Percentiles rank a stretch among this genome's conserved stretches.
These are phyloP conservation scores for Aristolochia contorta DNA, from an alignment of 164 flowering plant genomes.

Conservation along the genomic window DNA sequence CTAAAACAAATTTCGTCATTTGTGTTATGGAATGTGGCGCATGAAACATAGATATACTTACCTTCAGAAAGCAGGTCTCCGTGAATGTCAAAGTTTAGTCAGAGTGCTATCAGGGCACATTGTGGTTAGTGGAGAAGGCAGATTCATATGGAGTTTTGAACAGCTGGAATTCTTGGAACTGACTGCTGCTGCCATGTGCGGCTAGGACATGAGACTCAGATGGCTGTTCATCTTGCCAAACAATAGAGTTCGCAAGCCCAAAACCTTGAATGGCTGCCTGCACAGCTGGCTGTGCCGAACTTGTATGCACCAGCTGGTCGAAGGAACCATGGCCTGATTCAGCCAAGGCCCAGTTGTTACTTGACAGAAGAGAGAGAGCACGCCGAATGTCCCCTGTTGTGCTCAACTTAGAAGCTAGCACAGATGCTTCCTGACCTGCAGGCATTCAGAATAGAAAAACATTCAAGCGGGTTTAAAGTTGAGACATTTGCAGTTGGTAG, in stretches of 20 bases:
- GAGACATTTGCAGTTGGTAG: background rate
- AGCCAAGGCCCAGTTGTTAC: conserved; percentile 34
- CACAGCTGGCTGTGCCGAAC: conserved; percentile 18
- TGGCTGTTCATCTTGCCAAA: conserved; percentile 29
- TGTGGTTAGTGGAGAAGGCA: conserved; percentile 24
- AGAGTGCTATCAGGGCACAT: conserved; percentile 18
- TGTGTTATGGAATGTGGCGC: background rate
- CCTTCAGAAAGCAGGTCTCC: background rate
- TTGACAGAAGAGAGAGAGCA: conserved; percentile 99
- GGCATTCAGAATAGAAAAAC: background rate
- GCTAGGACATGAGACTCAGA: conserved; percentile 17
- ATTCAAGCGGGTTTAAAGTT: background rate
- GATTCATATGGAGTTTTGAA: conserved; percentile 37
- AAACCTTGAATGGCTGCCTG: conserved; percentile 23
- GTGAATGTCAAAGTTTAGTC: background rate
- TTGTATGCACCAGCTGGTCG: conserved; percentile 18
- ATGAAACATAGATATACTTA: background rate
- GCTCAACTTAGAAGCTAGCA: conserved; percentile 25
- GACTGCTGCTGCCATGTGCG: conserved; percentile 12
- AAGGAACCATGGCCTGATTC: conserved; percentile 23
- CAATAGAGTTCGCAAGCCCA: conserved; percentile 26
- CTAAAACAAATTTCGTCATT: too few relatives aligned
- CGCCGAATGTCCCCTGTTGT: conserved; percentile 43
- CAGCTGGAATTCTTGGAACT: conserved; percentile 40
- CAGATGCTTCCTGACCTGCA: conserved; percentile 44